These are phyloP conservation scores for Lipomyces sp. DNA, from an alignment of 805 yeast genomes.

Conservation along the genomic window DNA sequence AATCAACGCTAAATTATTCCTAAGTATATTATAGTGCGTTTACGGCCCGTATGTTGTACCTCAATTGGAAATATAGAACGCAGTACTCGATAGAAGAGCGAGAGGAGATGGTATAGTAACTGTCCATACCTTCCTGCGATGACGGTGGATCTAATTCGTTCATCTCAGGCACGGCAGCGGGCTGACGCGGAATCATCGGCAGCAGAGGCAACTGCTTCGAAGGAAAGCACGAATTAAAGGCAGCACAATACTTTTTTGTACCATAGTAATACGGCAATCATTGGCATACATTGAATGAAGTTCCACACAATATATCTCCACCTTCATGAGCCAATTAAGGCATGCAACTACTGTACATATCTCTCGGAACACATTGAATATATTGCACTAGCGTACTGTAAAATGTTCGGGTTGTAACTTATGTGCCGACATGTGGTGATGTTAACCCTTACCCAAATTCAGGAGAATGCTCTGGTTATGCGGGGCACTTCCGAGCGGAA, in stretches of 20 bases:
- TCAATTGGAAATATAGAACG: constrained; percentile 24
- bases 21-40: constrained; percentile 28
- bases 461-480: too few species aligned
- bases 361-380: neutral
- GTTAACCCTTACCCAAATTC: too few species aligned
- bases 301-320: neutral
- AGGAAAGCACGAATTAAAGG: neutral
- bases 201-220: neutral
- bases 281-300: neutral
- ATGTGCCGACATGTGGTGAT: neutral
- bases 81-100: constrained; percentile 15
- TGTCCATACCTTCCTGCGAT: too few species aligned
- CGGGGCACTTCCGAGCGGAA: too few species aligned
- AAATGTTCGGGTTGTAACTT: neutral
- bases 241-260: neutral
- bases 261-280: neutral
- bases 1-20: neutral
- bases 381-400: neutral
- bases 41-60: constrained; percentile 24
- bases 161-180: neutral
- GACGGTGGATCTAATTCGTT: neutral
- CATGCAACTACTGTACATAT: neutral
- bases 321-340: neutral
- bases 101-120: constrained; percentile 13
- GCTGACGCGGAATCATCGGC: neutral